Conservation (phyloP, 1,284 basidiomycete species). For the Apiotrichum gamsii region DNA sequence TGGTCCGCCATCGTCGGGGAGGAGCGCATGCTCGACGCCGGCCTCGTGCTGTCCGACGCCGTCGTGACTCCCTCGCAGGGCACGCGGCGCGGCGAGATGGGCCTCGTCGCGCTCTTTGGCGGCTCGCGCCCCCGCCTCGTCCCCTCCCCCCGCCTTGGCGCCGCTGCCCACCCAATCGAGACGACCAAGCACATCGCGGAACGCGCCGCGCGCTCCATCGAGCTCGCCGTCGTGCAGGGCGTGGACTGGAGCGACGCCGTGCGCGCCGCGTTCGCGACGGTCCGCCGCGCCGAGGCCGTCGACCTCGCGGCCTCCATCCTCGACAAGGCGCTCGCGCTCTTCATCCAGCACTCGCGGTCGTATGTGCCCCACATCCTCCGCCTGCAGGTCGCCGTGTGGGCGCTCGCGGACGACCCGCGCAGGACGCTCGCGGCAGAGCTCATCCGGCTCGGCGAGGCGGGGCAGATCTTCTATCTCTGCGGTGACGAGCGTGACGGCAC, state of each 20-base stretch:
- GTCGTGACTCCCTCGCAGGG: constrained; percentile 19
- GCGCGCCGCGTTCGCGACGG: constrained; percentile 22
- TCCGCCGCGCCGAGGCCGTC: constrained; percentile 10
- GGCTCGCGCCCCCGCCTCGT: constrained; percentile 6
- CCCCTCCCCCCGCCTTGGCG: constrained; percentile 12
- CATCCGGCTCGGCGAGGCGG: constrained; percentile 28
- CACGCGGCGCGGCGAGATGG: constrained; percentile 26
- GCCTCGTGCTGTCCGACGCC: constrained; percentile 1
- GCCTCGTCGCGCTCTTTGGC: constrained; percentile 22
- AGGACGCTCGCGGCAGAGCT: constrained; percentile 25
- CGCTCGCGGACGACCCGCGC: constrained; percentile 22
- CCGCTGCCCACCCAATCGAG: constrained; percentile 6
- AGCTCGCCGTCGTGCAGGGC: constrained; percentile 27
- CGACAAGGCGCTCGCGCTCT: constrained; percentile 10
- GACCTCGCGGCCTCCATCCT: constrained; percentile 16
- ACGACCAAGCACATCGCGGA: constrained; percentile 11
- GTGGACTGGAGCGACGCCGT: constrained; percentile 34
- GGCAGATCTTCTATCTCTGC: constrained; percentile 25
- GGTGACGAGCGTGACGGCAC: constrained; percentile 17
- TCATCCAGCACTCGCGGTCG: constrained; percentile 14
- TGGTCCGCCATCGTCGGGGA: constrained; percentile 14
- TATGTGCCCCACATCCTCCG: constrained; percentile 21
- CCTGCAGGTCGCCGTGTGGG: constrained; percentile 32
- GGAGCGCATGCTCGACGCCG: constrained; percentile 4
- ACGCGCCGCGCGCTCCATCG: constrained; percentile 21